phyloP scores from a whole-genome alignment of 1,284 basidiomycete genomes.

The Schizopora paradoxa region DNA sequence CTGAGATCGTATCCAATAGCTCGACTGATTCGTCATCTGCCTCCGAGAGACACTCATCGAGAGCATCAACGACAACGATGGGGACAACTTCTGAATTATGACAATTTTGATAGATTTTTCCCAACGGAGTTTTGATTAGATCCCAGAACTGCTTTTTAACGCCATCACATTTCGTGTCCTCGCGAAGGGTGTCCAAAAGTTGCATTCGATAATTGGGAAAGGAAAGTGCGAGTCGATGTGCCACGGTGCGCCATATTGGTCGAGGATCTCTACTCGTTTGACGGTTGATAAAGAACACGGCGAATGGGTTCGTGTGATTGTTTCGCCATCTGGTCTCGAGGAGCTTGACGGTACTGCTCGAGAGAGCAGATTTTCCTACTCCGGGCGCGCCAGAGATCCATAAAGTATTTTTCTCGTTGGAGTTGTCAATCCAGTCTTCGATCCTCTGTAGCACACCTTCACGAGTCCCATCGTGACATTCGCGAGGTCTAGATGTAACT shows the following conservation, averaged over 20 bases:
- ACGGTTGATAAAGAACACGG: not conserved
- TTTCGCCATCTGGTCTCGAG: no score
- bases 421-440: not conserved
- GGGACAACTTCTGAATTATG: no score
- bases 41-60: not conserved
- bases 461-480: not conserved
- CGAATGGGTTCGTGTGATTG: not conserved
- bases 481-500: no score
- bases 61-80: not conserved
- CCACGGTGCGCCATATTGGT: not conserved
- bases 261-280: not conserved
- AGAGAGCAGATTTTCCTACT: not conserved
- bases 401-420: not conserved
- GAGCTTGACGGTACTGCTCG: not conserved
- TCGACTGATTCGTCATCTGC: not conserved
- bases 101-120: no score
- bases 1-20: no score
- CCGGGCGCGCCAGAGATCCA: not conserved
- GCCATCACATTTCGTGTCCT: not conserved
- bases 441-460: not conserved
- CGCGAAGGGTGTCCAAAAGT: no score
- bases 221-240: not conserved
- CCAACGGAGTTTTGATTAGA: not conserved
- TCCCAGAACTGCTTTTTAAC: no score
- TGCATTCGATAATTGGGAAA: not conserved